phyloP scores from a whole-genome alignment of 2,329 filamentous ascomycete species.

The Davidsoniella virescens region DNA sequence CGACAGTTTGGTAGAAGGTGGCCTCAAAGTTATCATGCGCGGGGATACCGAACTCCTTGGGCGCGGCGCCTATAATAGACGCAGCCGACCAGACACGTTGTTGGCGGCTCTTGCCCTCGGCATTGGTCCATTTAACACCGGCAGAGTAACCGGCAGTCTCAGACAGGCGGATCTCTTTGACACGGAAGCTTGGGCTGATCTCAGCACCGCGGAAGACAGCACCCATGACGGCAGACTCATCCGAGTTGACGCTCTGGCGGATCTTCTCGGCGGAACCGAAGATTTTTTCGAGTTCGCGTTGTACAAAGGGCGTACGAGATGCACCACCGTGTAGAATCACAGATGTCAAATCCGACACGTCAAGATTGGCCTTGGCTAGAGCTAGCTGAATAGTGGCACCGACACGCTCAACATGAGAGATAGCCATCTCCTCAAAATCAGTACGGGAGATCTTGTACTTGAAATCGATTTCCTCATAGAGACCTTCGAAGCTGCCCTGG shows the following conservation, averaged over 20 bases:
- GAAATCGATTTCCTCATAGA: constrained; percentile 88
- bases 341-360: constrained; percentile 63
- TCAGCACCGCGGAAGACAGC: constrained; percentile 87
- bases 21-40: constrained; percentile 70
- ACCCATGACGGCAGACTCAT: constrained; percentile 91
- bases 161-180: constrained; percentile 84
- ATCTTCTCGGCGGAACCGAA: constrained; percentile 62
- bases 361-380: constrained; percentile 54
- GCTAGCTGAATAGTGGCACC: constrained; percentile 54
- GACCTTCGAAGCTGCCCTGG: constrained; percentile 63
- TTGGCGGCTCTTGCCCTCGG: constrained; percentile 53
- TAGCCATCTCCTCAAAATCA: constrained; percentile 66
- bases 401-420: constrained; percentile 52
- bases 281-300: constrained; percentile 67
- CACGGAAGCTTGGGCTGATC: constrained; percentile 86
- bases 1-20: constrained; percentile 60
- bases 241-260: constrained; percentile 86
- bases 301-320: constrained; percentile 83
- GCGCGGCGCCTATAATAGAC: constrained; percentile 55
- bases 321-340: constrained; percentile 87
- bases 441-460: constrained; percentile 71
- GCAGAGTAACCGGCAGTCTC: constrained; percentile 62
- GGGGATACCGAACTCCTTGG: constrained; percentile 75
- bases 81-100: constrained; percentile 71
- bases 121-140: constrained; percentile 56